Evolutionary conservation across 2,329 filamentous ascomycete genomes (phyloP).

Genomic region (Xylariaceae sp.): DNA sequence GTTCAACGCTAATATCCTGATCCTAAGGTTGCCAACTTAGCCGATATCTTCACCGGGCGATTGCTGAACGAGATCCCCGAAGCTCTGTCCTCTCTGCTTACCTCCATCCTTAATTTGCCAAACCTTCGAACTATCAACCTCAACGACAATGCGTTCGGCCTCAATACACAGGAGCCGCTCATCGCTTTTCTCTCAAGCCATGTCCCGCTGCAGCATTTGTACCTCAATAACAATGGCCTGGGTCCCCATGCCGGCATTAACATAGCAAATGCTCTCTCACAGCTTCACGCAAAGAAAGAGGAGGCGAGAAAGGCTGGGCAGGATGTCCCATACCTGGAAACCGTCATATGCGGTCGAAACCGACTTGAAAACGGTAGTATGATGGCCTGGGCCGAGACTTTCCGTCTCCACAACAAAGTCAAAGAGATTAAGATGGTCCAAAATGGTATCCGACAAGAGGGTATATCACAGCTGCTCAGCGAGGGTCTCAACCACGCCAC

Average conservation of each 20-base stretch:
- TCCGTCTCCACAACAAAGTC: conserved; percentile 75
- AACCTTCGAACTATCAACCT: conserved; percentile 89
- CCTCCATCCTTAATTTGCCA: conserved; percentile 78
- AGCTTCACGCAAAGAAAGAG: conserved; percentile 80
- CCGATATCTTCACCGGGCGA: conserved; percentile 96
- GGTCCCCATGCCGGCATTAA: conserved; percentile 86
- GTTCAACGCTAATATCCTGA: background rate
- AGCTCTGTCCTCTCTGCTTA: conserved; percentile 80
- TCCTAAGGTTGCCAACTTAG: conserved; percentile 72
- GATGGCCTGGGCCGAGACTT: conserved; percentile 88
- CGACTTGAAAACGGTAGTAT: conserved; percentile 94
- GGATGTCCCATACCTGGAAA: conserved; percentile 80
- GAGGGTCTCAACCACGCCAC: conserved; percentile 71
- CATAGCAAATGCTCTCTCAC: conserved; percentile 80
- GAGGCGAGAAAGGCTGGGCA: conserved; percentile 67
- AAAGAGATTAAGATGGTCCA: conserved; percentile 95
- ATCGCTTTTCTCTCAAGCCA: conserved; percentile 88
- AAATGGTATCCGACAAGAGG: conserved; percentile 93
- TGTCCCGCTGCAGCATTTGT: conserved; percentile 85
- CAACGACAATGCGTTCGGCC: conserved; percentile 95
- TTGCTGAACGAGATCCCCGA: conserved; percentile 90
- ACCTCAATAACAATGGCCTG: conserved; percentile 97
- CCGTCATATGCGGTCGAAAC: conserved; percentile 96
- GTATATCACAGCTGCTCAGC: conserved; percentile 75
- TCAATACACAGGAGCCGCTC: conserved; percentile 89